Percentiles rank a stretch among this genome's conserved stretches.
Conservation (phyloP, 208 protist species). For the Acanthamoeba castellanii region DNA sequence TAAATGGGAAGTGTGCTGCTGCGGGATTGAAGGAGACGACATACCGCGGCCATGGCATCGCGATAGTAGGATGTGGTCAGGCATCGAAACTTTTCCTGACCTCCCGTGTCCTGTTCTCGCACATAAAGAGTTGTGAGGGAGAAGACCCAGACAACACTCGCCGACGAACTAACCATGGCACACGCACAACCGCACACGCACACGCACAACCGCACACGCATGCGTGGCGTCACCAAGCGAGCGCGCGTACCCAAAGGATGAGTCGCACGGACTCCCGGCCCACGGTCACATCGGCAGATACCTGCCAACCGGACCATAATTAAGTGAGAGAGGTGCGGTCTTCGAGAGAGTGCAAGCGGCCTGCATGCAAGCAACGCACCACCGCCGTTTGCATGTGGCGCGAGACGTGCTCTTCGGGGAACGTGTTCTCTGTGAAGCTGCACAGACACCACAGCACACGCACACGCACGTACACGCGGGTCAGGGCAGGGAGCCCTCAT, state of each 20-base stretch:
- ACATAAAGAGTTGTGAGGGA: neutral
- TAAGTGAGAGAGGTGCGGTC: neutral
- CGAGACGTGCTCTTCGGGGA: neutral
- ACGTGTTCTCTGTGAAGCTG: neutral
- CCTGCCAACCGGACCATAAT: neutral
- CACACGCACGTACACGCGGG: neutral
- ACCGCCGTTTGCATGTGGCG: neutral
- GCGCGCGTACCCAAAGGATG: neutral
- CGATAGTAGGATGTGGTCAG: conserved; percentile 70
- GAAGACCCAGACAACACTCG: neutral
- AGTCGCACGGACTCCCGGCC: neutral
- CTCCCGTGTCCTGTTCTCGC: neutral
- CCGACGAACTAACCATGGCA: neutral
- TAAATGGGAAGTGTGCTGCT: neutral
- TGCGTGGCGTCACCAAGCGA: too few relatives aligned
- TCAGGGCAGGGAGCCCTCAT: neutral
- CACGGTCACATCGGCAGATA: neutral
- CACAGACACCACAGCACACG: neutral
- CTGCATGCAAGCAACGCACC: neutral
- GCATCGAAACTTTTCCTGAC: conserved; percentile 55
- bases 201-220: neutral
- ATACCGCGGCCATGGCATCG: conserved; percentile 17
- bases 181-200: too few relatives aligned
- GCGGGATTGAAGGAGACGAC: neutral
- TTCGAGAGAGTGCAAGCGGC: neutral